Base-by-base conservation (phyloP, 2,329 filamentous ascomycete species). In the Shiraia sp. region DNA sequence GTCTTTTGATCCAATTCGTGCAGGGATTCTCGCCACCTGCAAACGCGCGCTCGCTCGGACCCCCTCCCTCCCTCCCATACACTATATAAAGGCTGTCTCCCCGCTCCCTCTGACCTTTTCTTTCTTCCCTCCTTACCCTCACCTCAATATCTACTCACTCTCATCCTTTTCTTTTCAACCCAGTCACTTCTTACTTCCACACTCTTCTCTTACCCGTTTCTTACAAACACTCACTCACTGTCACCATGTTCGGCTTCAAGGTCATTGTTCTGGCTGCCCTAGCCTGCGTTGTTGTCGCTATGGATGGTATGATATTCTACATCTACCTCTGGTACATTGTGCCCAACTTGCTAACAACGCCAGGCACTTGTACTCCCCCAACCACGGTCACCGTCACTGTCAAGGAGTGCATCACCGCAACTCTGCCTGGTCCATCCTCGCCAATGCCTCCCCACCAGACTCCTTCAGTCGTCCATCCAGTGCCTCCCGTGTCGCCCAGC, bases 161-260 rank as follows among this genome's bases (percentile, higher is more conserved):
- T 48, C 55, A 62, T 55, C 49, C 40, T 39, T 53, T 50, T 55
- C 49, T 40, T 39, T 53, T 50, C 42, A 47, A 51, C 32, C 9
- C 37, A 36, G 54, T 40, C 44, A 47, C n/a, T n/a, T 53, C 38
- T 51, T 43, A 49, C 32, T 17, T 34, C 45, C 55, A 53, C n/a
- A n/a, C n/a, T n/a, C n/a, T n/a, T n/a, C n/a, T n/a, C n/a, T n/a
- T n/a, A n/a, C n/a, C n/a, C n/a, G n/a, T n/a, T 51, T 40, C 36
- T 40, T 51, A 54, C 52, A 30, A 41, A 32, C 25, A 32, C 30
- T 31, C 31, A 43, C 34, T 51, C 44, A 52, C 42, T 43, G 36
- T 49, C 53, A 59, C 32, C 39, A 64, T 63, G 61, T 41, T 60
- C 47, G 51, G 45, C 29, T 53, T 52, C 51, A 64, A 58, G 56